Evolutionary conservation across 331 rosid species (phyloP), one percentile per base, ranked within the genome.

Genomic region (Phaseolus coccineus): DNA sequence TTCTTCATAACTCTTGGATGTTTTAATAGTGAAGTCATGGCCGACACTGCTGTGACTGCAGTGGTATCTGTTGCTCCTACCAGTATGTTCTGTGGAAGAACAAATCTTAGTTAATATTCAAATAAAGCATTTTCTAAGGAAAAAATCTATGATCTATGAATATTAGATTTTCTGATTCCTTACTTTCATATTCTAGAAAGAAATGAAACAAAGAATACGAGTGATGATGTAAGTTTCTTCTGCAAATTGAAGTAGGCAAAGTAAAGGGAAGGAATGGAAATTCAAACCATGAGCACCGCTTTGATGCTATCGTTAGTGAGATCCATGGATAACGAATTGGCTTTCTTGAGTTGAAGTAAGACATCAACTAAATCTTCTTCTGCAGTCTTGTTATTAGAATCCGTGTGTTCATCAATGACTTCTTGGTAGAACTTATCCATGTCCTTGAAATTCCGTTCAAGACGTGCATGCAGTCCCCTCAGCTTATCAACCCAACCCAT

Each of bases 371-470:
- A 47, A 7, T 48, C 61, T 25, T 50, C 25, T 6, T 73, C 47
- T 3, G 33, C 28, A 8, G 27, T 37, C 5, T 66, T 16, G 52
- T 40, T 27, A 33, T 25, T 24, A 1, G 83, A 57, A 46, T 39
- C 57, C 56, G 77, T 24, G 57, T 83, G 86, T 10, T 83, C 86
- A 6, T 83, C 80, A 47, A 80, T 72, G 6, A 80, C 31, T 11
- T 51, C 14, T 27, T 72, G 74, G 31, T 51, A 72, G 48, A 82
- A 82, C 2, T 28, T 4, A 71, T 82, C 76, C 15, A 77, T 8
- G 3, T 71, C 71, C 10, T 64, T 31, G 68, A 52, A 77, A 24
- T 0, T 82, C 16, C 11, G 35, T n/a, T 82, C 64, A 10, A 82
- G 64, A 9, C 66, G 57, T 11, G 48, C 55, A 28, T 56, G 19